Base-by-base conservation (phyloP, 2,329 filamentous ascomycete species). In the Monilinia vaccinii-corymbosi region DNA sequence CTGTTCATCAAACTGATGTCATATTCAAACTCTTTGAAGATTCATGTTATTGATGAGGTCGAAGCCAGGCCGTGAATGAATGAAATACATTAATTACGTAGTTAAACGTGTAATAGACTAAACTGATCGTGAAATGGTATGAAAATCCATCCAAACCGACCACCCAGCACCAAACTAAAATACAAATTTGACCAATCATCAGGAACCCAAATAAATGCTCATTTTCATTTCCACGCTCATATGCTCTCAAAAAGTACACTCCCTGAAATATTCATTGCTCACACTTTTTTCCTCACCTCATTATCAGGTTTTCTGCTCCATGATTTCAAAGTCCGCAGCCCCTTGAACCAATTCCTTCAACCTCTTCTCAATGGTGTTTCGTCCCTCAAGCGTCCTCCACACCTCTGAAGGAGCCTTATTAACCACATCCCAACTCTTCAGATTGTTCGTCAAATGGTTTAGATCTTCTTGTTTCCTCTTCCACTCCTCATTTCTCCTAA, bases 351-450 rank as follows among this genome's bases (percentile, higher is more conserved):
- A 71, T 71, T 91, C 78, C 64, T 77, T 80, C 68, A 97, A 74
- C 67, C 90, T 83, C 78, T 87, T 88, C 77, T 96, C 92, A 73
- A 97, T 86, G 50, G 84, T 74, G 56, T 83, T 75, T 58, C 89
- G 79, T 0, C 93, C 93, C 51, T 91, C 81, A 2, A 79, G 72
- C 3, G 86, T 90, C 67, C 76, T 77, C 94, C 94, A 99, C 0
- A 97, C 87, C 71, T 92, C 82, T 72, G 96, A 90, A 6, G 91
- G 89, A 3, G 92, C 91, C 63, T 86, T 82, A 60, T 88, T 83
- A 13, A 97, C 90, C 56, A 96, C 82, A 72, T 96, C 91, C 92
- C 93, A 99, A 44, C 81, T 78, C 60, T 88, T 73, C 56, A 97
- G 76, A 51, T 91, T 91, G 56, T 86, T 80, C 0, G 93, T 97